A percentile compares a stretch with the other conserved stretches of the same genome.
Conservation (phyloP, 2,329 filamentous ascomycete genomes). For the Nemania sp. region DNA sequence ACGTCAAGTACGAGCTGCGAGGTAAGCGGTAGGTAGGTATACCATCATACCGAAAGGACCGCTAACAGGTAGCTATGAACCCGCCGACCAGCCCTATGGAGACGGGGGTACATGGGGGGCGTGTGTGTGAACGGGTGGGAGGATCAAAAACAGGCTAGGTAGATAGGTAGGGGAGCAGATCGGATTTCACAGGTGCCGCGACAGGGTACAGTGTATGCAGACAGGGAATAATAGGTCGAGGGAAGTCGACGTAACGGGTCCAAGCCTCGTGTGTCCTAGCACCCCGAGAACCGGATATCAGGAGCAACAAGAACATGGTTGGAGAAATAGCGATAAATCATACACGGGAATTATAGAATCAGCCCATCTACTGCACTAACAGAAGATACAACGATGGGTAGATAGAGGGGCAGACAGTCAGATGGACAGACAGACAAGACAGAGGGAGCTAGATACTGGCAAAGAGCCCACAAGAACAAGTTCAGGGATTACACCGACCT, state of each 20-base stretch:
- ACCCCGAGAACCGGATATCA: slow-evolving; percentile 11
- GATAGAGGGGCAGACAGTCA: background rate
- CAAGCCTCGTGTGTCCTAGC: slow-evolving; percentile 21
- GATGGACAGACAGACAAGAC: background rate
- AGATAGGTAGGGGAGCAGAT: slow-evolving; percentile 34
- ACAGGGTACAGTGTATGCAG: slow-evolving; percentile 35
- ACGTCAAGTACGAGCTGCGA: slow-evolving; percentile 26
- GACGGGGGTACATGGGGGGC: slow-evolving; percentile 36
- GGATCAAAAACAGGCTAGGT: slow-evolving; percentile 35
- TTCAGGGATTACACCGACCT: slow-evolving; percentile 50
- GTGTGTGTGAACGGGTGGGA: slow-evolving; percentile 38
- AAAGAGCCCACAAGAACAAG: slow-evolving; percentile 37
- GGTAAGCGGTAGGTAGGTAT: slow-evolving; percentile 19
- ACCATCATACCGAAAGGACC: slow-evolving; percentile 22
- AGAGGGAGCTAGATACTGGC: slow-evolving; percentile 17
- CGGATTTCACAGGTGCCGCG: slow-evolving; percentile 41
- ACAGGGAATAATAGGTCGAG: slow-evolving; percentile 34
- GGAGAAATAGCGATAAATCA: slow-evolving; percentile 11
- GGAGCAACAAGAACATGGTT: slow-evolving; percentile 6
- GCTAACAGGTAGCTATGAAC: slow-evolving; percentile 22
- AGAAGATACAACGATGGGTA: slow-evolving; percentile 1
- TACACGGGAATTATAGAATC: slow-evolving; percentile 15
- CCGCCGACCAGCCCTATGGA: slow-evolving; percentile 37
- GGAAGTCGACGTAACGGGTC: slow-evolving; percentile 28
- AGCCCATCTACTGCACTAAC: background rate